Base-by-base conservation (phyloP, 2,329 filamentous ascomycete genomes). In the Huntiella decipiens region DNA sequence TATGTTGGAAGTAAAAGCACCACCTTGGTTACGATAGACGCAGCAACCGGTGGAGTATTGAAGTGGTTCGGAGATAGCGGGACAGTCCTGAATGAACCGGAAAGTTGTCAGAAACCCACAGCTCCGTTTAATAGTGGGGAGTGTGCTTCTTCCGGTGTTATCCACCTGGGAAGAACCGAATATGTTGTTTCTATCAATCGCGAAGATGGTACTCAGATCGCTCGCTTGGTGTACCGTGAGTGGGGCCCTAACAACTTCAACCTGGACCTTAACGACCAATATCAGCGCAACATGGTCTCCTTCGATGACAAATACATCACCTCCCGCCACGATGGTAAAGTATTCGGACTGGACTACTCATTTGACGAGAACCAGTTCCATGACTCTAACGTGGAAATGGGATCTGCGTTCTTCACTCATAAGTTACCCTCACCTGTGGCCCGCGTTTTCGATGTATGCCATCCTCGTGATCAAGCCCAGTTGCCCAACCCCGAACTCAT, bases 211-310 rank as follows among this genome's bases (percentile, higher is more conserved):
- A 74, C 79, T 49, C 74, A 76, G 5, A 80, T 98, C 51, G 93
- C 86, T 56, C 94, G 84, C 0, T 74, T 98, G 53, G 87, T 77
- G 53, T 98, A 92, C 57, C 82, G 85, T 8, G 91, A 98, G 60
- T 98, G 91, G 91, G 79, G 77, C 0, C 83, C 87, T 11, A 98
- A 98, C 60, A 92, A 81, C 49, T 82, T 79, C 50, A 88, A 98
- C 60, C 74, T 74, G 52, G 91, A 98, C 58, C 74, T 98, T 5
- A 78, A 85, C 55, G 74, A 74, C 43, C 85, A 96, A 57, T 91
- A 96, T 56, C 39, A 47, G 33, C 42, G 45, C 34, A 39, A 45
- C 12, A 73, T 72, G 11, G 64, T 68, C 8, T 85, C 86, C 1
- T 79, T 87, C 57, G 87, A 96, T 58, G 78, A 82, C 53, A 82